Evolutionary conservation across 2,329 filamentous ascomycete genomes (phyloP).

Genomic region (Diplodia seriata): DNA sequence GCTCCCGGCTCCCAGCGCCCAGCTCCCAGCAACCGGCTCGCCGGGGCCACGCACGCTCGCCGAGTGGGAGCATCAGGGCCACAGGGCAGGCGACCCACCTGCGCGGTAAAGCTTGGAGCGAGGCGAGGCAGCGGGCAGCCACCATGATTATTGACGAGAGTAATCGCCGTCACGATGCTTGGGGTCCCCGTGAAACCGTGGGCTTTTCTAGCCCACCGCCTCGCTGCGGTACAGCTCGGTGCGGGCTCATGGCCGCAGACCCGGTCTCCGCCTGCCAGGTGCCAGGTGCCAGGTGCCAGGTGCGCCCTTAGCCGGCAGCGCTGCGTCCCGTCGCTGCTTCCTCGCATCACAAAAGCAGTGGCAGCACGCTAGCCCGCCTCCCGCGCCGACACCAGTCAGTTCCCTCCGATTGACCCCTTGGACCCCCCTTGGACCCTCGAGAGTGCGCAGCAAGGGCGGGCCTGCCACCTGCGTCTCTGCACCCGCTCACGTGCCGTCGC

Average conservation of each 20-base stretch:
- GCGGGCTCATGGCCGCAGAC: background rate
- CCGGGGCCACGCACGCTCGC: slow-evolving; percentile 2
- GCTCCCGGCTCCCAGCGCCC: no score
- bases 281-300: no score
- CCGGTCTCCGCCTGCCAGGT: background rate
- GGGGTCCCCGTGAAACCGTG: background rate
- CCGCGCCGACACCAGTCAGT: no score
- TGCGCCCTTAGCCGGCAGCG: no score
- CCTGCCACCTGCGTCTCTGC: background rate
- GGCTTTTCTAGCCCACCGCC: slow-evolving; percentile 1
- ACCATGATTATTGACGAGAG: no score
- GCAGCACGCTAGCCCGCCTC: no score
- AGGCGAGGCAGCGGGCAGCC: background rate
- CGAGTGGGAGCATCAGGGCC: background rate
- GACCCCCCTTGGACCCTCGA: background rate
- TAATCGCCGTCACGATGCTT: no score
- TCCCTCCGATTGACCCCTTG: no score
- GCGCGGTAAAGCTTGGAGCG: slow-evolving; percentile 17
- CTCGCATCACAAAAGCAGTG: background rate
- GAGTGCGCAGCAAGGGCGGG: slow-evolving; percentile 9
- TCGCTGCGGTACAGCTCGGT: background rate
- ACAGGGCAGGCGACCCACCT: background rate
- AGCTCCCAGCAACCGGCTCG: slow-evolving; percentile 16
- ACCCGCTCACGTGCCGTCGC: background rate
- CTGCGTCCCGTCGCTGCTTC: background rate